These are phyloP conservation scores for Pleoardoris graminearum DNA, from an alignment of 2,329 filamentous ascomycete genomes.

Conservation along the genomic window DNA sequence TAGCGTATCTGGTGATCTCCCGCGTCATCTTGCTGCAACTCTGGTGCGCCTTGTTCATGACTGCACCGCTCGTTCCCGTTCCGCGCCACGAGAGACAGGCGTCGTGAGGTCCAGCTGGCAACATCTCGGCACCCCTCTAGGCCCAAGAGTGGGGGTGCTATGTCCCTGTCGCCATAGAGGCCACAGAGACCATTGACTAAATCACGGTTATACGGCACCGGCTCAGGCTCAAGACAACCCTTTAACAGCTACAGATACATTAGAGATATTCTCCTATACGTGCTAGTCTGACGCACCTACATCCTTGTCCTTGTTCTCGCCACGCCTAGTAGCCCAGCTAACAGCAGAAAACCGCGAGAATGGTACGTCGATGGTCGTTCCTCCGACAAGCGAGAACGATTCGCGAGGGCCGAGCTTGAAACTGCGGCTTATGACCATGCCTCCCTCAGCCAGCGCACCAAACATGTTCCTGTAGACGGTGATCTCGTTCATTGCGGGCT, in stretches of 20 bases:
- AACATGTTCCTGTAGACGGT: slow-evolving; percentile 53
- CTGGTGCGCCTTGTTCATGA: too few relatives aligned
- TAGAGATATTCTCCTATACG: slow-evolving; percentile 5
- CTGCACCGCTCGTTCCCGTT: too few relatives aligned
- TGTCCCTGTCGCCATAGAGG: not conserved
- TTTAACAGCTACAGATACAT: slow-evolving; percentile 11
- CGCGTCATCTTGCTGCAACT: too few relatives aligned
- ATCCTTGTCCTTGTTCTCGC: slow-evolving; percentile 2
- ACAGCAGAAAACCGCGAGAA: slow-evolving; percentile 43
- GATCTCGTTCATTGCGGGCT: slow-evolving; percentile 13
- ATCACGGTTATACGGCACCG: not conserved
- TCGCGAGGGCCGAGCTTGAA: not conserved
- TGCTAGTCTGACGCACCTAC: slow-evolving; percentile 11
- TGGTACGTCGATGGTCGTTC: slow-evolving; percentile 56
- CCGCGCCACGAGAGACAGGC: too few relatives aligned
- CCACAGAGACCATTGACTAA: slow-evolving; percentile 1
- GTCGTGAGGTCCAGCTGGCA: not conserved
- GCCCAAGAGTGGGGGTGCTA: not conserved
- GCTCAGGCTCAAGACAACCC: not conserved
- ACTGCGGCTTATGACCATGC: slow-evolving; percentile 40
- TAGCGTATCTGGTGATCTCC: too few relatives aligned
- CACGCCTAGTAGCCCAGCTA: not conserved
- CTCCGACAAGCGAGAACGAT: slow-evolving; percentile 12
- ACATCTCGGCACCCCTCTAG: not conserved
- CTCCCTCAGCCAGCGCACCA: slow-evolving; percentile 64